Conservation (phyloP, 2,329 filamentous ascomycete genomes). For the Aspergillus alliaceus region DNA sequence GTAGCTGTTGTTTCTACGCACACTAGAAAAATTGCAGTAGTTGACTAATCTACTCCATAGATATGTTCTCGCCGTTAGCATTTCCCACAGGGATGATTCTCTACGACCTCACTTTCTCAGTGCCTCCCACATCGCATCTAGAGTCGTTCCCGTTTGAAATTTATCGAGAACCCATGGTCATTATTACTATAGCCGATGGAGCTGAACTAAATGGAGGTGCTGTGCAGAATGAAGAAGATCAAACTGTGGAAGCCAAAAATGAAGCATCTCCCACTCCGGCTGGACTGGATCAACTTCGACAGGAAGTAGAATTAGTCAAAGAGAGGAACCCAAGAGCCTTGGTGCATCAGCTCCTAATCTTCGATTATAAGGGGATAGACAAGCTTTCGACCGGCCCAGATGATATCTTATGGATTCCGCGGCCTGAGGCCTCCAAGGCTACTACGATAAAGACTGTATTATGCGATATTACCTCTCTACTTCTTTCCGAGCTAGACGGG, state of each 20-base stretch:
- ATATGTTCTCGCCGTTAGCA: conserved; percentile 89
- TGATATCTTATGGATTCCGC: conserved; percentile 70
- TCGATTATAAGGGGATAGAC: conserved; percentile 65
- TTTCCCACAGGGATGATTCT: conserved; percentile 84
- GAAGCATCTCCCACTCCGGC: conserved; percentile 39
- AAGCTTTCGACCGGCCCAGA: conserved; percentile 59
- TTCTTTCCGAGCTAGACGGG: conserved; percentile 74
- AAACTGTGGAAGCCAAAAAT: conserved; percentile 11
- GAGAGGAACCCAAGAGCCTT: conserved; percentile 74
- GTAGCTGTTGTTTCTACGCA: not conserved
- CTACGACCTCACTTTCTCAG: conserved; percentile 81
- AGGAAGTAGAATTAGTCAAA: conserved; percentile 69
- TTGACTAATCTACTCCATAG: conserved; percentile 49
- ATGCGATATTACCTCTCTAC: conserved; percentile 72
- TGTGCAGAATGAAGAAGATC: conserved; percentile 10
- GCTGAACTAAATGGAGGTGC: conserved; percentile 57
- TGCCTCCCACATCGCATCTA: conserved; percentile 76
- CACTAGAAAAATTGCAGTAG: not conserved
- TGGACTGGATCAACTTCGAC: conserved; percentile 43
- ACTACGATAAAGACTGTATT: conserved; percentile 81
- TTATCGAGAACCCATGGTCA: conserved; percentile 77
- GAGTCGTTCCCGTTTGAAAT: conserved; percentile 85
- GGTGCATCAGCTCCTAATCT: conserved; percentile 75
- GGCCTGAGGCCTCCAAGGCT: conserved; percentile 64
- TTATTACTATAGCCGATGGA: conserved; percentile 84